These are phyloP conservation scores for Infundibulicybe gibba DNA, from an alignment of 768 basidiomycete species.

Conservation along the genomic window DNA sequence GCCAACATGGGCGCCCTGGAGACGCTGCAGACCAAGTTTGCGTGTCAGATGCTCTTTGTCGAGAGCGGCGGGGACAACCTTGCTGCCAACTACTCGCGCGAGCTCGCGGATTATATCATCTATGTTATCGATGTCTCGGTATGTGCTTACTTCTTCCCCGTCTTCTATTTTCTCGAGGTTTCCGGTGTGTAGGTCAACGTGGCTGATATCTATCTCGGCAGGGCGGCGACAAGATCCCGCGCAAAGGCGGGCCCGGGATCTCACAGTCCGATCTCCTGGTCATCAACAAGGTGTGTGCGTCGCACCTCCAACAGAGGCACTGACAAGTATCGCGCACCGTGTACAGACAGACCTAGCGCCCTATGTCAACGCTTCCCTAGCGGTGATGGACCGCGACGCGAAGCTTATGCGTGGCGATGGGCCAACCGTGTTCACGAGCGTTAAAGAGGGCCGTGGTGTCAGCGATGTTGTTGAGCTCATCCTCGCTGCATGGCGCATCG, in stretches of 20 bases:
- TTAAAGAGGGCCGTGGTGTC: slow-evolving; percentile 75
- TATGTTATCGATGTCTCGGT: slow-evolving; percentile 89
- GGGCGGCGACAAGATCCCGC: slow-evolving; percentile 98
- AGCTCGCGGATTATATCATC: slow-evolving; percentile 96
- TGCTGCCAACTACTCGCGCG: slow-evolving; percentile 94
- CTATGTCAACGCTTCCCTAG: slow-evolving; percentile 88
- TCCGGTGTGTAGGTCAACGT: not conserved
- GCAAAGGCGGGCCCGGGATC: slow-evolving; percentile 97
- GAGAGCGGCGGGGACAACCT: slow-evolving; percentile 97
- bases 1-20: slow-evolving; percentile 97
- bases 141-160: slow-evolving; percentile 13
- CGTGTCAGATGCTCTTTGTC: slow-evolving; percentile 88
- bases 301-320: not conserved
- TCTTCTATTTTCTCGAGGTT: too few species aligned
- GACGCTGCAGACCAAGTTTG: slow-evolving; percentile 87
- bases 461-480: slow-evolving; percentile 80
- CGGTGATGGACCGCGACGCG: slow-evolving; percentile 92
- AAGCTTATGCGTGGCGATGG: slow-evolving; percentile 93
- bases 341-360: slow-evolving; percentile 87
- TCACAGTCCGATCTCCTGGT: slow-evolving; percentile 93
- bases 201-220: slow-evolving; percentile 17
- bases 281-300: slow-evolving; percentile 77
- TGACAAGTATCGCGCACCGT: not conserved
- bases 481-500: slow-evolving; percentile 83
- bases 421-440: slow-evolving; percentile 87